Evolutionary conservation across 495 filamentous ascomycete species (phyloP), one percentile per base, ranked within the genome.

Genomic region (Haplographium delicatum): DNA sequence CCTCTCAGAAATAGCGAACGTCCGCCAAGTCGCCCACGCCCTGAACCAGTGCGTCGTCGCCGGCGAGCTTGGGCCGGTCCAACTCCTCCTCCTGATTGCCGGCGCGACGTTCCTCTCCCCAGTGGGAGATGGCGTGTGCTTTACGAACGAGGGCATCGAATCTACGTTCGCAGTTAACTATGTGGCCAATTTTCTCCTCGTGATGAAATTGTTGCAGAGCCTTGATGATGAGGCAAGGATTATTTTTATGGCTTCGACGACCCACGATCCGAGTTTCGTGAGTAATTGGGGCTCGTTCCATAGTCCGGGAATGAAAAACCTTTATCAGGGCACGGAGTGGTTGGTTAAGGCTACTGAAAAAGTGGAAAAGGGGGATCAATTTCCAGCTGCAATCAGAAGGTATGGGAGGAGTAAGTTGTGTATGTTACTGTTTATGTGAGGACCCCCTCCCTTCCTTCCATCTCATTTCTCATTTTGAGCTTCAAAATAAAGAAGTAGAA

Each of bases 341-440:
- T 20, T 47, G 44, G 8, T 37, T 1, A 47, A 26, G 30, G 44
- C 27, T 11, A 33, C 15, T 3, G 43, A 45, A 27, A 24, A 22
- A 5, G 25, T 45, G 6, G 20, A 3, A 23, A 37, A 5, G 18
- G 44, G 28, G 2, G 44, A 47, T 24, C 19, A 19, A 26, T 37
- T 47, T 22, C 44, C 44, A 4, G 44, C 44, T 4, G 28, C 26
- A 7, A 2, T 47, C 28, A 47, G 44, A 20, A 20, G 44, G 44
- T 47, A 47, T 47, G 44, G 44, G 4, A 16, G 44, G 30, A 47
- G 44, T 37, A 47, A 47, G 28, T 26, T 31, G 26, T 47, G 27
- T 25, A n/a, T 47, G 15, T 35, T 26, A 3, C 19, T 33, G 15
- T 47, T 47, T 16, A 34, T 47, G 44, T 47, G 19, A 47, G 44